A percentile compares a stretch with the other conserved stretches of the same genome.
Evolutionary conservation across 202 grass and related monocot genomes (phyloP).

Genomic region (Dendrocalamus latiflorus): DNA sequence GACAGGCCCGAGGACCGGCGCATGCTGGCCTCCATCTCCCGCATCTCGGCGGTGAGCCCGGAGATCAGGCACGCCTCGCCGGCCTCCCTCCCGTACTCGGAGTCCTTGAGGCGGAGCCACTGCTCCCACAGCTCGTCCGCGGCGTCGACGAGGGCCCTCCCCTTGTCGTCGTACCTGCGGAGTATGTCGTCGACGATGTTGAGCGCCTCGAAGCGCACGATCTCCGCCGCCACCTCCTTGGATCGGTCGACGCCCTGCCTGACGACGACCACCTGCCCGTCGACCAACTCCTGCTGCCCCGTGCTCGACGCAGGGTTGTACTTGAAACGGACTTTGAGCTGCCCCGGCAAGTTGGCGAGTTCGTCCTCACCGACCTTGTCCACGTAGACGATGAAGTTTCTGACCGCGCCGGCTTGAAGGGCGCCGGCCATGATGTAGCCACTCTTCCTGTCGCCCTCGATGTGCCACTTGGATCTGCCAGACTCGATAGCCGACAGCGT

Average conservation of each 20-base stretch:
- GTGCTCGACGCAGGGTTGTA: neutral
- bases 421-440: neutral
- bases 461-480: neutral
- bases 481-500: neutral
- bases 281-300: accelerated
- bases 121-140: neutral
- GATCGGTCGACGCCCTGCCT: neutral
- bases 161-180: neutral
- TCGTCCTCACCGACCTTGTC: neutral
- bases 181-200: neutral
- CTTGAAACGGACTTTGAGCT: accelerated
- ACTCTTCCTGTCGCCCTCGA: neutral
- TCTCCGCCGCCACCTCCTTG: neutral
- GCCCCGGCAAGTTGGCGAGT: neutral
- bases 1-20: neutral
- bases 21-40: neutral
- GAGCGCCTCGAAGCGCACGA: neutral
- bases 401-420: neutral
- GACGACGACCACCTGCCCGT: neutral
- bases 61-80: neutral
- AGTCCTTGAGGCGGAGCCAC: neutral
- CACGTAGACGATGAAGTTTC: neutral
- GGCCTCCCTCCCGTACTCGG: neutral
- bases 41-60: neutral
- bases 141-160: neutral